Base-by-base conservation (phyloP, 345 rosid genomes). In the Salix dunnii region DNA sequence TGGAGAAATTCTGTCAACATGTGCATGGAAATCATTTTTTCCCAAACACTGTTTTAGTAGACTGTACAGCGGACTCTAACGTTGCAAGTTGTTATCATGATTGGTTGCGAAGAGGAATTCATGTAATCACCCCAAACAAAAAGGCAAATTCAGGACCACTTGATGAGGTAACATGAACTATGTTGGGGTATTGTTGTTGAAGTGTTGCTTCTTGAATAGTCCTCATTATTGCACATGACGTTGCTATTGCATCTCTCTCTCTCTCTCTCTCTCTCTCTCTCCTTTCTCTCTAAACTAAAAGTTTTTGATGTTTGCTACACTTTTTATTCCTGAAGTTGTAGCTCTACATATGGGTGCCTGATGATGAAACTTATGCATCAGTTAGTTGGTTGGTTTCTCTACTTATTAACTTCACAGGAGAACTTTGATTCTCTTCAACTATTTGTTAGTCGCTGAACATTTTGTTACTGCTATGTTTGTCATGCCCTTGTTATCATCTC, bases 141-240 rank as follows among this genome's bases (percentile, higher is more conserved):
- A 96, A 87, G 82, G 97, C 98, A 28, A 96, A 96, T 85, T 96
- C 99, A 43, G 99, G 99, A 65, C 98, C 99, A n/a, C 98, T 96
- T 77, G 97, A 94, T 82, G 91, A 85, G 90, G 99, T 94, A 81
- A 81, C 20, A 62, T 72, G 46, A 27, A 46, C 68, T 33, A 48
- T 76, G 35, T 1, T 18, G 12, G 21, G 3, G 9, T 48, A 42
- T 48, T 72, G 11, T 62, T 25, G 60, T 49, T 48, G 20, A 40
- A 5, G 9, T 20, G 42, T 28, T 20, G 40, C 72, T 25, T 42
- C 53, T 23, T 69, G 48, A 31, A 63, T 28, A 63, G 67, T 63
- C 35, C 20, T 6, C 35, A 25, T 64, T 64, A 18, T 13, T 31
- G 23, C 27, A 55, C 61, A 55, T 55, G 27, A n/a, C 13, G n/a